Percentiles rank a stretch among this genome's conserved stretches.
phyloP scores from a whole-genome alignment of 2,329 filamentous ascomycete genomes.

The Lomentospora prolificans region DNA sequence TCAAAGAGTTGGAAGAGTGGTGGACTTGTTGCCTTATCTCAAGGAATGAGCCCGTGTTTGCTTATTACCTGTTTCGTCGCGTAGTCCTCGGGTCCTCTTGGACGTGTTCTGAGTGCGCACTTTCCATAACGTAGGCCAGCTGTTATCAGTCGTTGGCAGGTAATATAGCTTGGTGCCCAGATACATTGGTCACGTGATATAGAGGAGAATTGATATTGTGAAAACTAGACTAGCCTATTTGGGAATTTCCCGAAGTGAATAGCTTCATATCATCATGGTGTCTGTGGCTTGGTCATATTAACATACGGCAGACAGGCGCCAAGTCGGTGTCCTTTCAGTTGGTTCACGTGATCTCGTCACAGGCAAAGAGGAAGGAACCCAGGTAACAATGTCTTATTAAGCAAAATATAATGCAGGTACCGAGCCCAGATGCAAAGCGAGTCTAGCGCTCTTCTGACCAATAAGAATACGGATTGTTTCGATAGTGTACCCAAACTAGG shows the following conservation, averaged over 20 bases:
- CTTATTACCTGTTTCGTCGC: neutral
- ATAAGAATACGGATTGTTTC: neutral
- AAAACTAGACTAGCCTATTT: too few relatives aligned
- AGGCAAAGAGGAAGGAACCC: neutral
- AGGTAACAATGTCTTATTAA: neutral
- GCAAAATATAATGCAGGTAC: neutral
- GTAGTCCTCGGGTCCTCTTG: neutral
- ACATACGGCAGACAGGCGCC: too few relatives aligned
- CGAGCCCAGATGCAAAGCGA: neutral
- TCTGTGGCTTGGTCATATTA: too few relatives aligned
- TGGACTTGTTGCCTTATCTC: neutral
- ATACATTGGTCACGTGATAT: neutral
- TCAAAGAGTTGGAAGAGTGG: neutral
- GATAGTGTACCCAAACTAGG: neutral
- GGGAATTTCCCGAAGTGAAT: too few relatives aligned
- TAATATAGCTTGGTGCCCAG: too few relatives aligned
- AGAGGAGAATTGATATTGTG: too few relatives aligned
- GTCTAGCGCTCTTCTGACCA: neutral
- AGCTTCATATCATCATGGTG: too few relatives aligned
- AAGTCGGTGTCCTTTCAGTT: too few relatives aligned
- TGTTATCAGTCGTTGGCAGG: too few relatives aligned
- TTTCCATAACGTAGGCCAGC: too few relatives aligned
- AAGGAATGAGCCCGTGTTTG: neutral
- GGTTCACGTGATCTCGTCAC: too few relatives aligned
- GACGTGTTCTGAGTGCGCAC: neutral